Evolutionary conservation across 108 stramenopile species (phyloP).

Genomic region (Nitzschia sp.): DNA sequence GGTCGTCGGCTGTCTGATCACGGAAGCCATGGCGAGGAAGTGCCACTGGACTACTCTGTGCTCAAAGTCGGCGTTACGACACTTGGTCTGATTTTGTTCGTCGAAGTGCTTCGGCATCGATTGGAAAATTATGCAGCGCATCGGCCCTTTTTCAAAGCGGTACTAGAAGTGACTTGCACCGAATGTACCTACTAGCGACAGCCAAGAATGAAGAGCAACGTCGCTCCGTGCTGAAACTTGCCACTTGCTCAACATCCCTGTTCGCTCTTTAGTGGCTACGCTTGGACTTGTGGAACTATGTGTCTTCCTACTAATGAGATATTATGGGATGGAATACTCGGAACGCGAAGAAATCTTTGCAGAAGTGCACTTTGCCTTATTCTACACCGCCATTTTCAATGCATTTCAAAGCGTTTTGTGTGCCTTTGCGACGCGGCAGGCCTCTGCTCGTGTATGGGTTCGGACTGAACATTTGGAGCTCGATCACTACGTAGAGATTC

Average conservation of each 20-base stretch:
- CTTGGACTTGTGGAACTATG: constrained; percentile 73
- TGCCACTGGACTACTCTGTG: constrained; percentile 57
- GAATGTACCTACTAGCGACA: constrained; percentile 47
- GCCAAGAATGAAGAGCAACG: not conserved
- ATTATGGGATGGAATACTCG: constrained; percentile 43
- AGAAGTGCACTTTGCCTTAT: constrained; percentile 84
- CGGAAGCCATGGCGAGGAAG: no score
- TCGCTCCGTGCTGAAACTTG: no score
- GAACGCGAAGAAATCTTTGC: constrained; percentile 68
- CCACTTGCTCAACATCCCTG: no score
- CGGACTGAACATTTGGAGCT: constrained; percentile 78
- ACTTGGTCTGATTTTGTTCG: constrained; percentile 65
- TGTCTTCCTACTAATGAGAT: constrained; percentile 63
- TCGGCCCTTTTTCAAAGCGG: constrained; percentile 64
- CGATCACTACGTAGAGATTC: constrained; percentile 84
- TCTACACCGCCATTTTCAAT: constrained; percentile 84
- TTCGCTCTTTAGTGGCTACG: constrained; percentile 34
- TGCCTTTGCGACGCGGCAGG: constrained; percentile 48
- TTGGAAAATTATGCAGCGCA: constrained; percentile 63
- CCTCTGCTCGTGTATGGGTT: constrained; percentile 66
- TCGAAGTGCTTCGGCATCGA: constrained; percentile 63
- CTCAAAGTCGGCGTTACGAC: constrained; percentile 62
- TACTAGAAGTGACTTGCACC: constrained; percentile 67
- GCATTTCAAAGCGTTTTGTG: constrained; percentile 67
- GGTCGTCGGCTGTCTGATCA: no score